phyloP scores from a whole-genome alignment of 306 rosid species.

The Albizia julibrissin region DNA sequence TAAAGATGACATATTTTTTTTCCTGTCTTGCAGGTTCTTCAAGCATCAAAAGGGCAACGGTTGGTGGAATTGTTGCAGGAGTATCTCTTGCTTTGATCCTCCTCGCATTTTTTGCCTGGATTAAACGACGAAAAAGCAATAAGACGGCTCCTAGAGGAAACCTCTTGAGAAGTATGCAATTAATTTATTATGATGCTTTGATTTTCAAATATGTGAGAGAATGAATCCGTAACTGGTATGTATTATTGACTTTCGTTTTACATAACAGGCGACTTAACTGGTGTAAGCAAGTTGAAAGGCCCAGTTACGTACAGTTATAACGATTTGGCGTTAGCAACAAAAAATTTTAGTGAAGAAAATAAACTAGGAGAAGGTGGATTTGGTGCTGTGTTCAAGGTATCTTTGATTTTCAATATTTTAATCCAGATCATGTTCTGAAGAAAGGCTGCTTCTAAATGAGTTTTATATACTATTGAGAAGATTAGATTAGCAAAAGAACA shows the following conservation, averaged over 20 bases:
- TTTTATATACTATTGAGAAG: neutral
- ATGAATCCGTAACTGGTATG: neutral
- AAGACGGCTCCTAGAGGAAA: neutral
- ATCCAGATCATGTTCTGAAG: neutral
- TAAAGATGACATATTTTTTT: neutral
- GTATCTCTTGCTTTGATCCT: neutral
- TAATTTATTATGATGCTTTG: neutral
- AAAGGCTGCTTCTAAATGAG: too few relatives aligned
- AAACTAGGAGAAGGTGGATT: constrained; percentile 9
- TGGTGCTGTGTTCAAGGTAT: constrained; percentile 35
- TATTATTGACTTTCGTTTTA: neutral
- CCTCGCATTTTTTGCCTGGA: neutral
- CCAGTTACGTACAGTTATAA: neutral
- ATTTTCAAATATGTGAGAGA: neutral
- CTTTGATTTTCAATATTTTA: neutral
- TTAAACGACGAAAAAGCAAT: neutral
- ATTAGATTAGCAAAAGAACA: neutral
- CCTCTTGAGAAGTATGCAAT: neutral
- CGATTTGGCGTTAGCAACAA: neutral
- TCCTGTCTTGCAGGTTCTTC: neutral
- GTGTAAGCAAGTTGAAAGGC: neutral
- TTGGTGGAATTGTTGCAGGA: neutral
- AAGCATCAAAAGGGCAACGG: neutral
- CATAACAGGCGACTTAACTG: constrained; percentile 36
- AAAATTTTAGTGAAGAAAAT: neutral